These are phyloP conservation scores for Saccharum officinarum DNA, from an alignment of 176 grass and related monocot genomes.

Conservation along the genomic window DNA sequence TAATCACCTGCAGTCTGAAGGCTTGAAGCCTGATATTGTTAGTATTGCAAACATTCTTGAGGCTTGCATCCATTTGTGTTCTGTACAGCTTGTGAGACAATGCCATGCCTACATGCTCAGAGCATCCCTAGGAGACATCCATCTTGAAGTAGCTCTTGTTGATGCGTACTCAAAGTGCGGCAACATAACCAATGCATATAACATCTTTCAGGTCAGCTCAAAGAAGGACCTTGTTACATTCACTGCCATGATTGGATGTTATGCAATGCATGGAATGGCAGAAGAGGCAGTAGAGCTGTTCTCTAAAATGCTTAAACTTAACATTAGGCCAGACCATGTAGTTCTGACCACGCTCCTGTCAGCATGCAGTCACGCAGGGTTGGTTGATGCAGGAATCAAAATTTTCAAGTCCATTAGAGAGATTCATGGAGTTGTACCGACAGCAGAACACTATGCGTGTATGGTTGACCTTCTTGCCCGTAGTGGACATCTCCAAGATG, in stretches of 20 bases:
- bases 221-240: slow-evolving; percentile 59
- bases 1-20: slow-evolving; percentile 48
- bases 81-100: slow-evolving; percentile 64
- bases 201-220: slow-evolving; percentile 45
- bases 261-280: slow-evolving; percentile 78
- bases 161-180: slow-evolving; percentile 70
- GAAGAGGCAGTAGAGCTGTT: slow-evolving; percentile 58
- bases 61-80: slow-evolving; percentile 60
- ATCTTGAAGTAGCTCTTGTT: slow-evolving; percentile 66
- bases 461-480: slow-evolving; percentile 79
- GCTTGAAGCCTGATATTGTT: slow-evolving; percentile 49
- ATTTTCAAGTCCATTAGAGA: slow-evolving; percentile 61
- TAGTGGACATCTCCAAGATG: slow-evolving; percentile 52
- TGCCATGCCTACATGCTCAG: slow-evolving; percentile 72
- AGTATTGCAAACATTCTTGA: slow-evolving; percentile 64
- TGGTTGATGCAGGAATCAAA: slow-evolving; percentile 62
- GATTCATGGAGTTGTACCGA: slow-evolving; percentile 48
- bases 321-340: slow-evolving; percentile 69
- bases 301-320: slow-evolving; percentile 57
- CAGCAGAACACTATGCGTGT: slow-evolving; percentile 59
- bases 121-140: slow-evolving; percentile 47
- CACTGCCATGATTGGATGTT: slow-evolving; percentile 74
- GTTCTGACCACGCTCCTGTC: slow-evolving; percentile 67
- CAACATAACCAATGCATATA: slow-evolving; percentile 50
- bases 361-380: slow-evolving; percentile 69